phyloP scores from a whole-genome alignment of 495 filamentous ascomycete species.

The Tuber borchii region DNA sequence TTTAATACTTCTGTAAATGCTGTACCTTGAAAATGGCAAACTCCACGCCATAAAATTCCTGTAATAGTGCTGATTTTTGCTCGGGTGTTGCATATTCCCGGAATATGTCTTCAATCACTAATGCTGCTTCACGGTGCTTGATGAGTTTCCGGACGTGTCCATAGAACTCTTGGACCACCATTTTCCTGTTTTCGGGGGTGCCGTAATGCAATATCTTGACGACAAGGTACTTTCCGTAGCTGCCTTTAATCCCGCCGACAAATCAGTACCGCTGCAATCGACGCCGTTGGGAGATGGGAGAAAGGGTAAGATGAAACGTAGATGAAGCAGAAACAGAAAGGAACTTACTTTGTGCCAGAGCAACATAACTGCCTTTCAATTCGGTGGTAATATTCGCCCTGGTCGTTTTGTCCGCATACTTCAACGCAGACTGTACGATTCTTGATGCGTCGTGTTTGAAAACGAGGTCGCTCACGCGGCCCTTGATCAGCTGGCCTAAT shows the following conservation, averaged over 20 bases:
- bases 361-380: slow-evolving; percentile 74
- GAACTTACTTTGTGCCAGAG: slow-evolving; percentile 73
- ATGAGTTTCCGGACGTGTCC: slow-evolving; percentile 85
- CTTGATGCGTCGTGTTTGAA: slow-evolving; percentile 97
- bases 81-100: slow-evolving; percentile 71
- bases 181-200: slow-evolving; percentile 70
- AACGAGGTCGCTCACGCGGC: slow-evolving; percentile 84
- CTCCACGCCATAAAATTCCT: slow-evolving; percentile 96
- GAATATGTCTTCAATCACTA: slow-evolving; percentile 96
- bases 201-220: slow-evolving; percentile 90
- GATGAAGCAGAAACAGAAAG: neutral
- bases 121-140: slow-evolving; percentile 89
- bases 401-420: slow-evolving; percentile 81
- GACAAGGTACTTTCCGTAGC: slow-evolving; percentile 90
- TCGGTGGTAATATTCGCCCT: slow-evolving; percentile 79
- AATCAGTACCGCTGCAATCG: neutral
- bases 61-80: slow-evolving; percentile 74
- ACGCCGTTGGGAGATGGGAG: neutral
- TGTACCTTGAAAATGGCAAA: slow-evolving; percentile 66
- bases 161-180: slow-evolving; percentile 91
- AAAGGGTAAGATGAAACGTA: neutral
- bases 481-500: slow-evolving; percentile 83
- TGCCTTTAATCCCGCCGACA: slow-evolving; percentile 11
- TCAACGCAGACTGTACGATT: slow-evolving; percentile 90
- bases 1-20: neutral